Conservation (phyloP, 2,329 filamentous ascomycete genomes). For the Corinectria fuckeliana region DNA sequence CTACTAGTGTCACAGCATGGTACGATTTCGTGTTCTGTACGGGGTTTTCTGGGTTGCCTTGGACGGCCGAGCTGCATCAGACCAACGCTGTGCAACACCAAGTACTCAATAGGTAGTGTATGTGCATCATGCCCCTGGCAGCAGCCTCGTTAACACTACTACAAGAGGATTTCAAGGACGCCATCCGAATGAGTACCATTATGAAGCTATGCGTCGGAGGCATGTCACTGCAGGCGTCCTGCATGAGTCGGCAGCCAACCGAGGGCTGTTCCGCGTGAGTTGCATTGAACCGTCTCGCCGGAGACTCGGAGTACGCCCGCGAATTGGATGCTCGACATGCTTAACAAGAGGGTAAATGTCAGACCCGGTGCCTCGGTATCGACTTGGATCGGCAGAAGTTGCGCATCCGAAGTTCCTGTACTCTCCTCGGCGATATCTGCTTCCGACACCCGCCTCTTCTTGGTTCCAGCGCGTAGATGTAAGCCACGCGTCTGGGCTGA, state of each 20-base stretch:
- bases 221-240: background rate
- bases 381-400: background rate
- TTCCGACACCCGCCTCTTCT: background rate
- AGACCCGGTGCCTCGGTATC: background rate
- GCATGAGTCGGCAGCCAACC: background rate
- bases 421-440: background rate
- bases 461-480: background rate
- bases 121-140: no score
- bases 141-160: no score
- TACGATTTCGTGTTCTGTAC: background rate
- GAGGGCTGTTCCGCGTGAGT: background rate
- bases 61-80: no score
- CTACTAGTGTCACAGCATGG: background rate
- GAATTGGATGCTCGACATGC: background rate
- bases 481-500: background rate
- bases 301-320: background rate
- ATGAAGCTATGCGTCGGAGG: background rate
- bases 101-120: no score
- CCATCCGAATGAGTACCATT: background rate
- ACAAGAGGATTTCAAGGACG: no score
- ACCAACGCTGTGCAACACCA: no score
- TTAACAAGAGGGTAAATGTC: background rate
- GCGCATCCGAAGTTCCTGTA: no score
- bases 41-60: background rate
- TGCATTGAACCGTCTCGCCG: background rate